Evolutionary conservation across 2,329 filamentous ascomycete genomes (phyloP).

Genomic region (Xylariaceae sp.): DNA sequence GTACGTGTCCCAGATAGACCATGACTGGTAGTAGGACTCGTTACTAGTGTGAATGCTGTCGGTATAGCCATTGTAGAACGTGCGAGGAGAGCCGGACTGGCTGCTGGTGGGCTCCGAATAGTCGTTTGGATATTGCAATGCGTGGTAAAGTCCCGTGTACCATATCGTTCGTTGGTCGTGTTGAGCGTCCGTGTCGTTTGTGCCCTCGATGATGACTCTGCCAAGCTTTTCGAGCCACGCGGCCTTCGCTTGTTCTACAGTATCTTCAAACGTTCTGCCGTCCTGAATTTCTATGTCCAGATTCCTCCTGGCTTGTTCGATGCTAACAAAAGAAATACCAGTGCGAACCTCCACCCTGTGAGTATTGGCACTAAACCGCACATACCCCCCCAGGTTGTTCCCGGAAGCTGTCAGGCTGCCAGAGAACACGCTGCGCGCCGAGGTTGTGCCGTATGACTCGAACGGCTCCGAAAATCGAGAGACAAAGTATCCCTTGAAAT

Average conservation of each 20-base stretch:
- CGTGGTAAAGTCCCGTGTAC: constrained; percentile 42
- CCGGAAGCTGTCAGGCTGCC: constrained; percentile 25
- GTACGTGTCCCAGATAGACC: constrained; percentile 47
- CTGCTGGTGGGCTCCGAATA: constrained; percentile 38
- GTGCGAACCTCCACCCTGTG: constrained; percentile 39
- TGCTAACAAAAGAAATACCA: constrained; percentile 41
- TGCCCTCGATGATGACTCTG: constrained; percentile 37
- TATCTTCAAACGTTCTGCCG: constrained; percentile 32
- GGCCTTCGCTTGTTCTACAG: constrained; percentile 35
- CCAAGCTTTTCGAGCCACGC: constrained; percentile 42
- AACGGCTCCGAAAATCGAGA: constrained; percentile 42
- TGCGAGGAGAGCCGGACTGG: constrained; percentile 19
- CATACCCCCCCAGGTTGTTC: constrained; percentile 35
- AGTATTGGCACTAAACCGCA: constrained; percentile 30
- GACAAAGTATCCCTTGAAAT: constrained; percentile 42
- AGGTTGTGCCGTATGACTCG: constrained; percentile 31
- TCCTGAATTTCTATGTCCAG: constrained; percentile 39
- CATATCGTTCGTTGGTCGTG: constrained; percentile 41
- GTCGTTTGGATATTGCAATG: constrained; percentile 42
- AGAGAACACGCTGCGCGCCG: constrained; percentile 26
- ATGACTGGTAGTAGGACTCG: constrained; percentile 45
- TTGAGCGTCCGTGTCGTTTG: constrained; percentile 35
- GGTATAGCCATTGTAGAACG: constrained; percentile 43
- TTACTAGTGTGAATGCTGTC: constrained; percentile 37
- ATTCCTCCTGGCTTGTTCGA: constrained; percentile 42